Evolutionary conservation across 768 basidiomycete species (phyloP).

Genomic region (Mrakia hoshinonis): DNA sequence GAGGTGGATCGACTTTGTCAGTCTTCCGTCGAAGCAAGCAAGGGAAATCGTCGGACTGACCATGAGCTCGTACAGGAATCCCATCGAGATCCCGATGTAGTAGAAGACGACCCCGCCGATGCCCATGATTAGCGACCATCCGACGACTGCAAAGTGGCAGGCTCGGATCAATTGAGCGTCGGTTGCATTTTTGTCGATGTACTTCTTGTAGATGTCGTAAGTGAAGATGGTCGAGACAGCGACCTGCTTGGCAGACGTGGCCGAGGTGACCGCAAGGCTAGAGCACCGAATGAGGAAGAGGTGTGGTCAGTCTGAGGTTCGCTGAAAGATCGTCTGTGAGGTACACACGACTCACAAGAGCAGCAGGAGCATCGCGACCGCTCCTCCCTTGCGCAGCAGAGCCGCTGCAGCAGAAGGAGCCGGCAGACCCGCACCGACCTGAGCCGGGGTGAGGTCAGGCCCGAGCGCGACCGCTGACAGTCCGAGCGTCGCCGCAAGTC

Average conservation of each 20-base stretch:
- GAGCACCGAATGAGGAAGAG: not conserved
- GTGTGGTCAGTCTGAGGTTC: not conserved
- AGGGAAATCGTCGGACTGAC: not conserved
- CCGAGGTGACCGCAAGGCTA: conserved; percentile 43
- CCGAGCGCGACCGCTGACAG: conserved; percentile 74
- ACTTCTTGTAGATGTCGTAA: conserved; percentile 57
- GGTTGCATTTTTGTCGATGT: conserved; percentile 61
- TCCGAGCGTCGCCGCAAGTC: conserved; percentile 75
- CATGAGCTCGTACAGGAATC: conserved; percentile 25
- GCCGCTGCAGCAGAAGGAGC: conserved; percentile 73
- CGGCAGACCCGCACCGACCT: conserved; percentile 80
- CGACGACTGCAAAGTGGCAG: conserved; percentile 52
- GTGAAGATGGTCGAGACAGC: conserved; percentile 77
- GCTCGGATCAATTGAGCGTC: conserved; percentile 53
- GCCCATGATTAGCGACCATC: conserved; percentile 52
- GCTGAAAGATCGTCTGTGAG: not conserved
- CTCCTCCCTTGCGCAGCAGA: conserved; percentile 65
- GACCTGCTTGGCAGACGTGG: conserved; percentile 76
- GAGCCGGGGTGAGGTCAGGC: conserved; percentile 48
- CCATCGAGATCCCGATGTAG: conserved; percentile 56
- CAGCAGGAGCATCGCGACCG: conserved; percentile 25
- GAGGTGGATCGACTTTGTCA: not conserved
- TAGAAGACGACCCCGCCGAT: conserved; percentile 76
- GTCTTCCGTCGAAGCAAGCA: not conserved
- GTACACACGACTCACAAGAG: conserved; percentile 16